Conservation (phyloP, 768 basidiomycete species). For the Hortiboletus campestris region DNA sequence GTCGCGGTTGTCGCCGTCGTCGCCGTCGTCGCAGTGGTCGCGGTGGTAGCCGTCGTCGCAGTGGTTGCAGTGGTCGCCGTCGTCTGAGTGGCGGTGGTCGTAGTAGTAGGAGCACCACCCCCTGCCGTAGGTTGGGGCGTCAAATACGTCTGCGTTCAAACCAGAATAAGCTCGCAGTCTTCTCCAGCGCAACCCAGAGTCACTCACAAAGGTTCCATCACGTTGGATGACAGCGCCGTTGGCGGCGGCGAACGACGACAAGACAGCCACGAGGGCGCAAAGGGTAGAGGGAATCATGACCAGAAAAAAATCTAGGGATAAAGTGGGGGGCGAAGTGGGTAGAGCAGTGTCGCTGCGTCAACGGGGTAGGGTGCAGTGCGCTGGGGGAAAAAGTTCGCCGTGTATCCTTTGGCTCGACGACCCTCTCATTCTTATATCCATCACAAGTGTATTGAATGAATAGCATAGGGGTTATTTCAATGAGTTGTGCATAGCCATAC, state of each 20-base stretch:
- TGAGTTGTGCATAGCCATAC: not conserved
- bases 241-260: slow-evolving; percentile 14
- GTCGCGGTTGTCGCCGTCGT: too few relatives aligned
- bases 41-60: not conserved
- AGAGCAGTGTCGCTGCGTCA: not conserved
- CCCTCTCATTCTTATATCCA: slow-evolving; percentile 5
- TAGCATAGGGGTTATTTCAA: too few relatives aligned
- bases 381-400: not conserved
- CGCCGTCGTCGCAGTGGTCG: not conserved
- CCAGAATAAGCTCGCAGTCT: not conserved
- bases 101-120: not conserved
- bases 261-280: not conserved
- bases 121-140: slow-evolving; percentile 9
- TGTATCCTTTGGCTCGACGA: not conserved
- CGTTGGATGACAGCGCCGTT: slow-evolving; percentile 20
- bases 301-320: too few relatives aligned
- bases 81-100: not conserved
- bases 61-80: not conserved
- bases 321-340: not conserved
- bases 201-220: slow-evolving; percentile 16
- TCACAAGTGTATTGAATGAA: slow-evolving; percentile 8
- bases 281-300: slow-evolving; percentile 14
- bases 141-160: not conserved
- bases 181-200: not conserved
- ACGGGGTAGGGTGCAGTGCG: too few relatives aligned